Conservation (phyloP, 78 protist species). For the Dictyostelium firmibasis region DNA sequence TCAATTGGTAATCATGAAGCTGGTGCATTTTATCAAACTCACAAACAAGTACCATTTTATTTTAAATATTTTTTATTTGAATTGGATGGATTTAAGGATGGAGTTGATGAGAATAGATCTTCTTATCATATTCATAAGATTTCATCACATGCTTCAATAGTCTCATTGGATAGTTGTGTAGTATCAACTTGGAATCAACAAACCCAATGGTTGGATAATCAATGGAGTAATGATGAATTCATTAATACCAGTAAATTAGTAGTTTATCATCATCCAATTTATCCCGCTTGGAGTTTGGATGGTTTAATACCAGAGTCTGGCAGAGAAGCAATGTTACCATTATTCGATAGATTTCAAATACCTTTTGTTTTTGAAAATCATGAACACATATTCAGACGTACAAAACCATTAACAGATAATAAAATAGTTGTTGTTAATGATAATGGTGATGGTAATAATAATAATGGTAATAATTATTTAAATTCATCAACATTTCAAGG, state of each 20-base stretch:
- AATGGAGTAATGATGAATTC: not conserved
- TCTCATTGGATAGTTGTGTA: slow-evolving; percentile 37
- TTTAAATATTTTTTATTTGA: slow-evolving; percentile 10
- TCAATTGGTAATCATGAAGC: slow-evolving; percentile 77
- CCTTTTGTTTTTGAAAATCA: slow-evolving; percentile 56
- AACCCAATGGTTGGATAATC: slow-evolving; percentile 4
- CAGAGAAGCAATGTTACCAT: not conserved
- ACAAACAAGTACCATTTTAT: slow-evolving; percentile 43
- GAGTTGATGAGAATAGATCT: not conserved
- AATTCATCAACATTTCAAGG: not conserved
- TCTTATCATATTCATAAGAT: slow-evolving; percentile 12
- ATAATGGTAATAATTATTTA: no score
- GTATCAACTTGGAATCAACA: slow-evolving; percentile 23
- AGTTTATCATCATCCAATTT: slow-evolving; percentile 55
- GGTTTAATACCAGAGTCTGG: slow-evolving; percentile 4
- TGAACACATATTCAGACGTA: slow-evolving; percentile 48
- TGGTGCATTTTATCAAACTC: slow-evolving; percentile 51
- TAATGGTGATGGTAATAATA: no score
- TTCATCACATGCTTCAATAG: not conserved
- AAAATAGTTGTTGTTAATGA: no score
- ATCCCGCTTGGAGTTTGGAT: not conserved
- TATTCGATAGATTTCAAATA: slow-evolving; percentile 39
- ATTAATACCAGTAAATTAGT: not conserved
- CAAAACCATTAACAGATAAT: slow-evolving; percentile 6
- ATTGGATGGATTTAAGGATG: not conserved